Percentiles rank a stretch among this genome's conserved stretches.
Conservation (phyloP, 129 eudicot genomes). For the Saussurea involucrata region DNA sequence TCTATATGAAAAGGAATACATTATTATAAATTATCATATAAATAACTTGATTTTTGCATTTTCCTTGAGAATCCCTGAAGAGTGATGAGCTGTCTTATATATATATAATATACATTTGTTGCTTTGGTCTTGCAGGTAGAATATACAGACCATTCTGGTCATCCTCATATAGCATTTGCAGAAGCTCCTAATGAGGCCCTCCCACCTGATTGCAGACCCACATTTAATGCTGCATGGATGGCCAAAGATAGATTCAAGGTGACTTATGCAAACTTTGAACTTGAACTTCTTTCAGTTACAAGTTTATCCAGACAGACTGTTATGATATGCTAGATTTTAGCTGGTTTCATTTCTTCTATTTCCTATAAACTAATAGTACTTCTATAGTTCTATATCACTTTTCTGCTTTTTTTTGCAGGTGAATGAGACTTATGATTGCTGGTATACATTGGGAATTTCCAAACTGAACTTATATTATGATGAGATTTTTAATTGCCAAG, state of each 20-base stretch:
- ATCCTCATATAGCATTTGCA: slow-evolving; percentile 59
- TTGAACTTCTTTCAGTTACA: background rate
- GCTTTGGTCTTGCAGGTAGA: slow-evolving; percentile 56
- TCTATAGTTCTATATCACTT: background rate
- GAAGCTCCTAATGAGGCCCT: slow-evolving; percentile 98
- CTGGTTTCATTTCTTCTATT: slow-evolving; percentile 1
- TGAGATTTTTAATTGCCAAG: slow-evolving; percentile 68
- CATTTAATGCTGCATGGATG: slow-evolving; percentile 80
- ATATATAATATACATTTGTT: background rate
- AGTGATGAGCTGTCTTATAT: background rate
- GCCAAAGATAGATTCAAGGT: slow-evolving; percentile 76
- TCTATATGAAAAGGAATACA: background rate
- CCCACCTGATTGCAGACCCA: slow-evolving; percentile 85
- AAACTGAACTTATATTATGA: slow-evolving; percentile 70
- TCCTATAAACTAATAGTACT: background rate
- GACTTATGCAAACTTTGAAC: slow-evolving; percentile 3
- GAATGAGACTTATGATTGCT: slow-evolving; percentile 88
- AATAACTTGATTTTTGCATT: background rate
- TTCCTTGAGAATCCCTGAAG: background rate
- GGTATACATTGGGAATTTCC: slow-evolving; percentile 84
- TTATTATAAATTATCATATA: background rate
- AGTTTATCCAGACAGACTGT: background rate
- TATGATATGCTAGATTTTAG: background rate
- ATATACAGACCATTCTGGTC: slow-evolving; percentile 88
- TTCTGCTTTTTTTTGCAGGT: slow-evolving; percentile 46